Conservation (phyloP, 2,329 filamentous ascomycete genomes). For the Aspergillus hiratsukae region DNA sequence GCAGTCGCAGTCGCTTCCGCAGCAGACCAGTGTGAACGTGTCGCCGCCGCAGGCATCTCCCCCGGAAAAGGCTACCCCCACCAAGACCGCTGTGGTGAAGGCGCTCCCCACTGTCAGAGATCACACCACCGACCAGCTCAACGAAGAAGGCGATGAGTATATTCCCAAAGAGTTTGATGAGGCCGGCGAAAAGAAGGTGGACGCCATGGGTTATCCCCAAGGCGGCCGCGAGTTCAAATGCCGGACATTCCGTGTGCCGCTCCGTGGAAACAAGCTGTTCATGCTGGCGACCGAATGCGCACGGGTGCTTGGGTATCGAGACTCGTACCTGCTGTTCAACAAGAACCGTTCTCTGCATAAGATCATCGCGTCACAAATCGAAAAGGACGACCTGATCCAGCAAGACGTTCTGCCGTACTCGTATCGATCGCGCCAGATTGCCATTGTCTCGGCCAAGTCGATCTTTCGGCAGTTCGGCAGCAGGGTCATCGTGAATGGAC, state of each 20-base stretch:
- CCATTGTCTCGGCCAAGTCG: slow-evolving; percentile 92
- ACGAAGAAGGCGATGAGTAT: slow-evolving; percentile 86
- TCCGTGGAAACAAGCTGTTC: slow-evolving; percentile 88
- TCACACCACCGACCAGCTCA: slow-evolving; percentile 94
- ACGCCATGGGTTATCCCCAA: slow-evolving; percentile 72
- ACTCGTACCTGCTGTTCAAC: slow-evolving; percentile 98
- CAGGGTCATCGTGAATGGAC: slow-evolving; percentile 81
- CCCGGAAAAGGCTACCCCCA: slow-evolving; percentile 66
- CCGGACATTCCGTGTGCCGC: slow-evolving; percentile 86
- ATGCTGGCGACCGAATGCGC: slow-evolving; percentile 99
- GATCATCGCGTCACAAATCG: slow-evolving; percentile 91
- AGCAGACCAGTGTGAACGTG: slow-evolving; percentile 26
- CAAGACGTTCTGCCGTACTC: slow-evolving; percentile 97
- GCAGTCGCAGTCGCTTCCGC: slow-evolving; percentile 34
- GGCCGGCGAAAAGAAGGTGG: slow-evolving; percentile 89
- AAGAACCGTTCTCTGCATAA: slow-evolving; percentile 96
- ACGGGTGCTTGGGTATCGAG: slow-evolving; percentile 84
- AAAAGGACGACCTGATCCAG: slow-evolving; percentile 93
- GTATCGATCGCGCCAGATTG: slow-evolving; percentile 96
- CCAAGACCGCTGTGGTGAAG: slow-evolving; percentile 80
- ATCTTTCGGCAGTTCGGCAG: slow-evolving; percentile 99
- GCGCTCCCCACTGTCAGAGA: slow-evolving; percentile 92
- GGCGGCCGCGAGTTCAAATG: slow-evolving; percentile 87
- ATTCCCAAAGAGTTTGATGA: slow-evolving; percentile 90
- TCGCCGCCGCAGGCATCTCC: slow-evolving; percentile 60